Evolutionary conservation across 108 stramenopile species (phyloP), one percentile per base, ranked within the genome.

Genomic region (Aurantiochytrium sp.): DNA sequence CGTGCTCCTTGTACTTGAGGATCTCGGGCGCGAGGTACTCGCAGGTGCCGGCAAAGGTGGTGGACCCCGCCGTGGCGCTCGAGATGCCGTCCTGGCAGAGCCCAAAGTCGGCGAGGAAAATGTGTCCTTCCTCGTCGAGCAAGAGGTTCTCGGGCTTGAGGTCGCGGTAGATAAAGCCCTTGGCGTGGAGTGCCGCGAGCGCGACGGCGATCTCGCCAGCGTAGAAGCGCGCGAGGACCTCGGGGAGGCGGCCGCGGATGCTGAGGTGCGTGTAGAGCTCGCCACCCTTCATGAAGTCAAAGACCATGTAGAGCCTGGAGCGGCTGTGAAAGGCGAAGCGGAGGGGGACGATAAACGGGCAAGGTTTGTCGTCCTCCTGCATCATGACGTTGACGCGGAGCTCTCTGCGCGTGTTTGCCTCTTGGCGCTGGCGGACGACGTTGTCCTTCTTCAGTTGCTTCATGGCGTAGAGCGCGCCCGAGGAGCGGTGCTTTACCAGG

Each of bases 81-180:
- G 36, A 65, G 4, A 91, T 90, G 15, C 88, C 91, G 39, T 92
- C 90, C 85, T 88, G 85, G 3, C 68, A 86, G 68, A 88, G 55
- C 30, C 94, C 94, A 55, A 94, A 93, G 87, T 94, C 94, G 15
- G 93, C 93, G 32, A 94, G 52, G 55, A 88, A 89, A 55, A 94
- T 90, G 87, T 94, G 93, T 1, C 94, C 94, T 59, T 93, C 88
- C 24, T 39, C 88, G 37, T 89, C 90, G 65, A 94, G 45, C 22
- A 94, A 52, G 34, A 94, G 45, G 88, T 94, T 94, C 55, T 94
- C 93, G 4, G 94, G 94, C 91, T 95, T 94, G 32, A 99, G 90
- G 90, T 99, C 98, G 2, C 99, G 90, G 90, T 99, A 98, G 53
- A 99, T 89, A 32, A 99, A 96, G 54, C 96, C 95, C 27, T 92